phyloP scores from a whole-genome alignment of 768 basidiomycete species.

The Pisolithus orientalis region DNA sequence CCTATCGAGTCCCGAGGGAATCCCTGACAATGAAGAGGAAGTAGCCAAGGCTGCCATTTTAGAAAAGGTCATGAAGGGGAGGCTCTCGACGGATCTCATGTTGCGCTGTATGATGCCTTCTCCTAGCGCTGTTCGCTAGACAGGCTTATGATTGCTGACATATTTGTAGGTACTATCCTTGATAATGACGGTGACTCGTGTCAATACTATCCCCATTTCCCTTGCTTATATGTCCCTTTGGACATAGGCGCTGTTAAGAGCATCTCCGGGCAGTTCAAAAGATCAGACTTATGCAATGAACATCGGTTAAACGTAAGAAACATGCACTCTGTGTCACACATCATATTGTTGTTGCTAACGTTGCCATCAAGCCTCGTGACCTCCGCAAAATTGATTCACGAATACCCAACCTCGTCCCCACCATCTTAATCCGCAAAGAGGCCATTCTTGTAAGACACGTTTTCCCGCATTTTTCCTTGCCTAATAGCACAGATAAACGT shows the following conservation, averaged over 20 bases:
- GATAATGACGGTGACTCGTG: conserved; percentile 65
- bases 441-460: conserved; percentile 69
- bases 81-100: conserved; percentile 86
- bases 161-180: conserved; percentile 70
- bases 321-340: conserved; percentile 7
- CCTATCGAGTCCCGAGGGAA: background rate
- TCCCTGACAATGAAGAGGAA: conserved; percentile 53
- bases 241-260: conserved; percentile 74
- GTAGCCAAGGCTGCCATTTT: conserved; percentile 65
- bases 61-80: conserved; percentile 81
- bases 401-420: conserved; percentile 90
- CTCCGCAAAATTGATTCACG: conserved; percentile 94
- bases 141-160: conserved; percentile 6
- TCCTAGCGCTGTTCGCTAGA: conserved; percentile 6
- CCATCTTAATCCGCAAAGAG: conserved; percentile 83
- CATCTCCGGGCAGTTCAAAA: conserved; percentile 86
- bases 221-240: conserved; percentile 17
- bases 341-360: conserved; percentile 20
- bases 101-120: conserved; percentile 73
- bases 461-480: conserved; percentile 1
- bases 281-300: conserved; percentile 80
- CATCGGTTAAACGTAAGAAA: conserved; percentile 82
- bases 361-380: conserved; percentile 72
- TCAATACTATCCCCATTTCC: conserved; percentile 7
- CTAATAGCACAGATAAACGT: conserved; percentile 66